Evolutionary conservation across 805 yeast species (phyloP).

Genomic region (Spencermartinsiella europaea): DNA sequence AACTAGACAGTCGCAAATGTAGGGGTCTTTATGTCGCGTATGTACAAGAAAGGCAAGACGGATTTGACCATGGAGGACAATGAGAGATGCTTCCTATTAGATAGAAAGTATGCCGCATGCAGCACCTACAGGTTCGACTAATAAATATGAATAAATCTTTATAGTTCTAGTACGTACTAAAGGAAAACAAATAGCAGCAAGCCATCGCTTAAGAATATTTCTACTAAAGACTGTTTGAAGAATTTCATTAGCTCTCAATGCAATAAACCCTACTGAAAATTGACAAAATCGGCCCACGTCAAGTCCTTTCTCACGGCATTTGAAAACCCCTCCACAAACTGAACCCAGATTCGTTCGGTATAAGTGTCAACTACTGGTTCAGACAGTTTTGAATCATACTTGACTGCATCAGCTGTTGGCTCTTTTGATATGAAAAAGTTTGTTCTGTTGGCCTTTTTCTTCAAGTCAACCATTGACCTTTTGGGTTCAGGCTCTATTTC

Average conservation of each 20-base stretch:
- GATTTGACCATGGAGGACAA: no score
- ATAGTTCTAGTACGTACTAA: no score
- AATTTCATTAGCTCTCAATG: no score
- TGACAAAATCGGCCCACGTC: slow-evolving; percentile 58
- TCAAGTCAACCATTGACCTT: slow-evolving; percentile 7
- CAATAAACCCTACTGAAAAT: neutral
- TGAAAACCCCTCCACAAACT: slow-evolving; percentile 85
- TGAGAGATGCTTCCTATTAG: no score
- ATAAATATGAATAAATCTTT: no score
- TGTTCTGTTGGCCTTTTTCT: neutral
- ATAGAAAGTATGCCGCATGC: no score
- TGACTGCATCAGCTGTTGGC: slow-evolving; percentile 8
- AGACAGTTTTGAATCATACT: neutral
- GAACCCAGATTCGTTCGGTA: slow-evolving; percentile 61
- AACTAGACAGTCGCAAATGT: no score
- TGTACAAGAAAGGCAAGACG: no score
- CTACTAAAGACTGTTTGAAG: neutral
- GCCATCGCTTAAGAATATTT: neutral
- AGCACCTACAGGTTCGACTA: no score
- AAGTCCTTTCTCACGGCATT: slow-evolving; percentile 84
- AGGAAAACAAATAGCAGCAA: no score
- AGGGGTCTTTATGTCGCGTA: no score
- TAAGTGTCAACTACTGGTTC: slow-evolving; percentile 8
- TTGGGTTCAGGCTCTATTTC: neutral
- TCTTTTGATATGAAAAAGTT: neutral